Percentiles rank a stretch among this genome's conserved stretches.
phyloP scores from a whole-genome alignment of 148 eudicot species.

The Cornus suecica region DNA sequence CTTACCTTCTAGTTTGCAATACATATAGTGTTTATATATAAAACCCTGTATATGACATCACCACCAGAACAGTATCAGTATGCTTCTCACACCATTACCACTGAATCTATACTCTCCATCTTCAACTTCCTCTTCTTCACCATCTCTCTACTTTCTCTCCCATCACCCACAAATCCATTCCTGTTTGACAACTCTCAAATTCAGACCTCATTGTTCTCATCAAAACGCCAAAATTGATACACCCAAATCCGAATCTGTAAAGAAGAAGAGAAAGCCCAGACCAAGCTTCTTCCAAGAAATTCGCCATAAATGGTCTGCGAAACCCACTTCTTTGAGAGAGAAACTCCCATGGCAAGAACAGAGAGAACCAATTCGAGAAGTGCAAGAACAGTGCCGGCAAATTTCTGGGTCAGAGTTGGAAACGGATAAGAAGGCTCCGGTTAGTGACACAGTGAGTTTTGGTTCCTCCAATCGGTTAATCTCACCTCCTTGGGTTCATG shows the following conservation, averaged over 20 bases:
- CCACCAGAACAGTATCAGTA: conserved; percentile 3
- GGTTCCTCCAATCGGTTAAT: conserved; percentile 8
- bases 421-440: conserved; percentile 2
- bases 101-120: conserved; percentile 14
- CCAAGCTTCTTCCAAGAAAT: conserved; percentile 86
- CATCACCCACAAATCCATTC: conserved; percentile 21
- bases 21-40: neutral
- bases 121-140: conserved; percentile 12
- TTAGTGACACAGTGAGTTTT: conserved; percentile 25
- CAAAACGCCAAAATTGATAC: conserved; percentile 31
- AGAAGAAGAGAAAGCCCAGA: conserved; percentile 64
- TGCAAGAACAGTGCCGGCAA: neutral
- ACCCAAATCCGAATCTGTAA: conserved; percentile 15
- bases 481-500: conserved; percentile 48
- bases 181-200: conserved; percentile 29
- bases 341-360: conserved; percentile 72
- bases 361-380: conserved; percentile 14
- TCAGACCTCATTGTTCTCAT: conserved; percentile 35
- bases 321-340: conserved; percentile 32
- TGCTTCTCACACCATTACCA: conserved; percentile 21
- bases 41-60: neutral
- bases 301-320: conserved; percentile 75
- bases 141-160: conserved; percentile 12
- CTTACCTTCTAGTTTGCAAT: neutral
- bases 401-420: conserved; percentile 14